A percentile compares a stretch with the other conserved stretches of the same genome.
Evolutionary conservation across 164 flowering plant genomes (phyloP).

Genomic region (Amborella trichopoda): DNA sequence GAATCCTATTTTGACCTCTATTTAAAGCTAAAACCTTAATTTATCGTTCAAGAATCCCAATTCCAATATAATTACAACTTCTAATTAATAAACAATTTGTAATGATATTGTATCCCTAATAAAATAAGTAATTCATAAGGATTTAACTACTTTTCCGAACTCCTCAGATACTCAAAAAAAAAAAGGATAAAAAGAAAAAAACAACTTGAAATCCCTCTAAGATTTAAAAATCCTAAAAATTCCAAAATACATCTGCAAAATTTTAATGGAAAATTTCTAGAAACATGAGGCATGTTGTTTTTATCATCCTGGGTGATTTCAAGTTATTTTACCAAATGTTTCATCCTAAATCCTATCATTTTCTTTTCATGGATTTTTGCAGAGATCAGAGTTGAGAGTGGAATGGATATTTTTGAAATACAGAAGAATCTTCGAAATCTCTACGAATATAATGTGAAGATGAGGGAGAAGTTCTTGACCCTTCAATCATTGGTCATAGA

Average conservation of each 20-base stretch:
- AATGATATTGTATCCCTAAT: no score
- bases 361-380: constrained; percentile 9
- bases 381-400: constrained; percentile 33
- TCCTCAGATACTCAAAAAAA: neutral
- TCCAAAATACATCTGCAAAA: neutral
- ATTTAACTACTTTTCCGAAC: neutral
- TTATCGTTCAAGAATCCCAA: no score
- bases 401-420: constrained; percentile 36
- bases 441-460: constrained; percentile 54
- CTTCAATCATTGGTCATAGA: constrained; percentile 40
- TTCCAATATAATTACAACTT: no score
- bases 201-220: neutral
- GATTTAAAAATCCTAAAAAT: neutral
- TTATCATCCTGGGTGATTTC: neutral
- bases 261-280: neutral
- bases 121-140: no score
- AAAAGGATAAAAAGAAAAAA: neutral
- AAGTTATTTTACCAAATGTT: neutral
- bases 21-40: no score
- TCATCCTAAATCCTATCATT: neutral
- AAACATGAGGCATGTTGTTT: neutral
- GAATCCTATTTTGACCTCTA: no score
- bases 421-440: constrained; percentile 45
- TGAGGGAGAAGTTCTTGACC: constrained; percentile 48
- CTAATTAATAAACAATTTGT: no score